Percentiles rank a stretch among this genome's conserved stretches.
Evolutionary conservation across 2,329 filamentous ascomycete genomes (phyloP).

Genomic region (Bipolaris oryzae): DNA sequence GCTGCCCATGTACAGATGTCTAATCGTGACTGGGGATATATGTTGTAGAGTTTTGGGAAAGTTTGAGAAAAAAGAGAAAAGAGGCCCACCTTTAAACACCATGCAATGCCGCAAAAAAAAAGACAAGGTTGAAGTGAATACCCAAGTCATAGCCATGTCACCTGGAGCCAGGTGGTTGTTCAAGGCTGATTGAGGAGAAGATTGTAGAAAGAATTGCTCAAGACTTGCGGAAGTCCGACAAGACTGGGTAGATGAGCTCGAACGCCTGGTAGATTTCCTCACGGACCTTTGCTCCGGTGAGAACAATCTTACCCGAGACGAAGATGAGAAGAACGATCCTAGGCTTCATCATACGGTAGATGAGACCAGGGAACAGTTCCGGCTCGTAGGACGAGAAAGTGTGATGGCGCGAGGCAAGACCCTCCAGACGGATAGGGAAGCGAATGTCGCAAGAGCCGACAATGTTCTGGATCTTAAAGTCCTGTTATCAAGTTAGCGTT

Average conservation of each 20-base stretch:
- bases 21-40: slow-evolving; percentile 32
- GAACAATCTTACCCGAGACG: slow-evolving; percentile 96
- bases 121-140: slow-evolving; percentile 27
- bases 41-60: slow-evolving; percentile 39
- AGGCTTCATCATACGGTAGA: slow-evolving; percentile 99
- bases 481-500: slow-evolving; percentile 48
- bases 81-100: slow-evolving; percentile 40
- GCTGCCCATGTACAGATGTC: slow-evolving; percentile 41
- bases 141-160: slow-evolving; percentile 15
- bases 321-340: slow-evolving; percentile 99
- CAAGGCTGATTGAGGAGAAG: slow-evolving; percentile 11
- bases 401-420: slow-evolving; percentile 94
- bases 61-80: slow-evolving; percentile 20
- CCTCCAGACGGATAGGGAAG: slow-evolving; percentile 96
- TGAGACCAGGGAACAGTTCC: slow-evolving; percentile 97
- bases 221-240: slow-evolving; percentile 67
- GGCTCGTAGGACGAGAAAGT: slow-evolving; percentile 96
- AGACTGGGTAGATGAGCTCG: slow-evolving; percentile 42
- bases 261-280: slow-evolving; percentile 76
- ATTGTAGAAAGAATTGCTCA: slow-evolving; percentile 42
- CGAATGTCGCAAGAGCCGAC: slow-evolving; percentile 99
- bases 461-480: slow-evolving; percentile 98
- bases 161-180: slow-evolving; percentile 6
- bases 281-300: slow-evolving; percentile 95
- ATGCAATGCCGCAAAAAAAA: slow-evolving; percentile 49